phyloP scores from a whole-genome alignment of 1,284 basidiomycete species.

The Chalciporus piperatoides region DNA sequence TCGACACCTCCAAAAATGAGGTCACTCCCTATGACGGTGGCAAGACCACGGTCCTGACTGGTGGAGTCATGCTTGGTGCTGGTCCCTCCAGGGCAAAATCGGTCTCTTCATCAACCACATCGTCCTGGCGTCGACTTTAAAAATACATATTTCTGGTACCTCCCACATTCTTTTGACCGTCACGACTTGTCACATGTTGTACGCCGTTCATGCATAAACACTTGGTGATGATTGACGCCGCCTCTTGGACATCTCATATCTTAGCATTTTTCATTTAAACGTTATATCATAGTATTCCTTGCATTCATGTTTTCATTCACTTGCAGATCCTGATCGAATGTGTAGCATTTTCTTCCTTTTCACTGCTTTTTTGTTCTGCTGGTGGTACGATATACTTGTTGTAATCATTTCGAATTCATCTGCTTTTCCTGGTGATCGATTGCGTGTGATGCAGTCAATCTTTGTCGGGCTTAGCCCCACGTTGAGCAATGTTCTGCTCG shows the following conservation, averaged over 20 bases:
- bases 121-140: slow-evolving; percentile 51
- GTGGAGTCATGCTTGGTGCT: slow-evolving; percentile 76
- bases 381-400: slow-evolving; percentile 29
- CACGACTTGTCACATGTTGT: slow-evolving; percentile 21
- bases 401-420: slow-evolving; percentile 23
- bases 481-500: background rate
- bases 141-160: slow-evolving; percentile 8
- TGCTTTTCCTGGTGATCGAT: background rate
- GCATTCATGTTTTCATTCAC: slow-evolving; percentile 24
- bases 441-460: background rate
- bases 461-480: too few species aligned
- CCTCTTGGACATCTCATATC: slow-evolving; percentile 27
- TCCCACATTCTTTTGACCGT: slow-evolving; percentile 28
- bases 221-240: slow-evolving; percentile 26
- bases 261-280: slow-evolving; percentile 33
- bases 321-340: slow-evolving; percentile 33
- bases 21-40: slow-evolving; percentile 81
- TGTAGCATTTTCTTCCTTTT: slow-evolving; percentile 34
- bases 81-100: slow-evolving; percentile 30
- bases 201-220: slow-evolving; percentile 26
- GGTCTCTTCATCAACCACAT: slow-evolving; percentile 28
- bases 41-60: slow-evolving; percentile 79
- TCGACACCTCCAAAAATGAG: slow-evolving; percentile 68
- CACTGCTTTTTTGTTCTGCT: slow-evolving; percentile 21
- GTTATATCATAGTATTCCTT: slow-evolving; percentile 32